A percentile compares a stretch with the other conserved stretches of the same genome.
These are phyloP conservation scores for Albizia julibrissin DNA, from an alignment of 306 rosid genomes.

Conservation along the genomic window DNA sequence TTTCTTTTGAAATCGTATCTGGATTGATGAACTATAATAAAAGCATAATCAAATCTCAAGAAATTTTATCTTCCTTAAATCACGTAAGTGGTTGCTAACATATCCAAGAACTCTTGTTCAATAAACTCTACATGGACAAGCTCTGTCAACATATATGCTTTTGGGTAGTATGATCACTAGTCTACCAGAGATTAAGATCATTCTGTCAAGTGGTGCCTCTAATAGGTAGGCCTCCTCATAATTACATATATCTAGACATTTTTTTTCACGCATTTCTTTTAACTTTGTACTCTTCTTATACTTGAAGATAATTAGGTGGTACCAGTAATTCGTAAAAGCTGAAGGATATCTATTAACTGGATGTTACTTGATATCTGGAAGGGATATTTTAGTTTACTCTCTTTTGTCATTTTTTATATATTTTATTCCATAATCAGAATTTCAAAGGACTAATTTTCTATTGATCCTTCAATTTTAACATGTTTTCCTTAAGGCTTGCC, in stretches of 20 bases:
- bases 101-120: conserved; percentile 1
- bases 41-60: conserved; percentile 2
- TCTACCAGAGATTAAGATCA: background rate
- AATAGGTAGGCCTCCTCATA: conserved; percentile 13
- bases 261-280: background rate
- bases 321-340: background rate
- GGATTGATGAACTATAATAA: conserved; percentile 15
- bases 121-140: conserved; percentile 12
- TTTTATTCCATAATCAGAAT: background rate
- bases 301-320: conserved; percentile 5
- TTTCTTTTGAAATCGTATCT: conserved; percentile 22
- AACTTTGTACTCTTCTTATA: background rate
- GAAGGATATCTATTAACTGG: background rate
- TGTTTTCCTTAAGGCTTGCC: conserved; percentile 8
- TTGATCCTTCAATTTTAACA: background rate
- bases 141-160: background rate
- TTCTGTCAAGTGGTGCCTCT: conserved; percentile 13
- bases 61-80: conserved; percentile 1
- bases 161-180: conserved; percentile 14
- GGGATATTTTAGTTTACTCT: background rate
- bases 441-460: background rate
- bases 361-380: background rate
- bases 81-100: background rate
- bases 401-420: background rate
- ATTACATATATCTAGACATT: conserved; percentile 2